phyloP scores from a whole-genome alignment of 805 yeast genomes.

The Cyberlindnera amylophila region DNA sequence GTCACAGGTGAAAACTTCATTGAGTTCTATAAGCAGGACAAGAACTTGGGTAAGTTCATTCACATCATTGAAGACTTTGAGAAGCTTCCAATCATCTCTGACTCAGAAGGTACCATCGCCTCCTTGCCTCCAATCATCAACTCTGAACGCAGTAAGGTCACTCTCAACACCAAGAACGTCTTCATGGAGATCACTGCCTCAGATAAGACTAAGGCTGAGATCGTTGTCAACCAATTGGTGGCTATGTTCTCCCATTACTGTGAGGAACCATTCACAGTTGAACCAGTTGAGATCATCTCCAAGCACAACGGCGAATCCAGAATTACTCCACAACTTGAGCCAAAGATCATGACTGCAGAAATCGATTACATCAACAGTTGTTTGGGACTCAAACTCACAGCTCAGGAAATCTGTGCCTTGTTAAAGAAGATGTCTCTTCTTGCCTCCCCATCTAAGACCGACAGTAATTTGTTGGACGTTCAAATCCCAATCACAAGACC shows the following conservation, averaged over 20 bases:
- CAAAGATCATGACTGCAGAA: slow-evolving; percentile 71
- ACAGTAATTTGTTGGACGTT: slow-evolving; percentile 38
- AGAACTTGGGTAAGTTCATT: slow-evolving; percentile 82
- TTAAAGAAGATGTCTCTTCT: slow-evolving; percentile 77
- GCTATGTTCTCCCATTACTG: slow-evolving; percentile 95
- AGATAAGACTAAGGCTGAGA: slow-evolving; percentile 89
- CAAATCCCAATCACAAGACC: slow-evolving; percentile 92
- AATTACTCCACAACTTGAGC: slow-evolving; percentile 65
- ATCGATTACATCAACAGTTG: slow-evolving; percentile 85
- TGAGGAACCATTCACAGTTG: slow-evolving; percentile 75
- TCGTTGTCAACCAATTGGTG: slow-evolving; percentile 87
- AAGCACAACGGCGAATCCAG: slow-evolving; percentile 76
- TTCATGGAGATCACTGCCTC: slow-evolving; percentile 94
- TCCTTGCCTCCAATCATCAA: slow-evolving; percentile 97
- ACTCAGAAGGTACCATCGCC: slow-evolving; percentile 69
- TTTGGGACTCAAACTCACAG: slow-evolving; percentile 73
- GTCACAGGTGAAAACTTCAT: slow-evolving; percentile 76
- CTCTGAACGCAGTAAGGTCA: slow-evolving; percentile 84
- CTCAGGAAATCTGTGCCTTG: slow-evolving; percentile 63
- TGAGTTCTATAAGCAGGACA: slow-evolving; percentile 89
- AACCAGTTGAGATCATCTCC: slow-evolving; percentile 83
- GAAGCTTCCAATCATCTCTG: slow-evolving; percentile 86
- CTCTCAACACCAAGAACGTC: slow-evolving; percentile 79
- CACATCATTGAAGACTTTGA: slow-evolving; percentile 86
- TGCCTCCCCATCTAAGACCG: slow-evolving; percentile 49